Evolutionary conservation across 176 grass and related monocot genomes (phyloP).

Genomic region (Panicum miliaceum): DNA sequence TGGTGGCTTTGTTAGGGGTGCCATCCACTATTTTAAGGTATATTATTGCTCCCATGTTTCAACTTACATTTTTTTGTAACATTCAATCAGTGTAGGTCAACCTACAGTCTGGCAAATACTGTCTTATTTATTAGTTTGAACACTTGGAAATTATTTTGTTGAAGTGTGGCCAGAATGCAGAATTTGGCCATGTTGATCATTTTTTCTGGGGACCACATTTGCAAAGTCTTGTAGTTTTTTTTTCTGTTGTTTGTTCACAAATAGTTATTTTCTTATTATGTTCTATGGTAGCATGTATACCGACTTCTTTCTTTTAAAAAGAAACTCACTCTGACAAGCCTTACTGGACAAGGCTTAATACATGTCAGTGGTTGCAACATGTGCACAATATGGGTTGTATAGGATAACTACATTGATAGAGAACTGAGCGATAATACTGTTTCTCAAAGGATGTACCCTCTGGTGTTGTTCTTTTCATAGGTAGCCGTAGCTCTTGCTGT

Average conservation of each 20-base stretch:
- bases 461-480: conserved; percentile 58
- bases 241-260: background rate
- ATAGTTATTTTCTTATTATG: conserved; percentile 25
- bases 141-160: conserved; percentile 12
- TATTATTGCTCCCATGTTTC: conserved; percentile 20
- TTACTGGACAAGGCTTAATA: background rate
- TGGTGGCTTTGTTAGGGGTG: conserved; percentile 90
- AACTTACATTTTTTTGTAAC: conserved; percentile 10
- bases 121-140: conserved; percentile 17
- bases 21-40: conserved; percentile 99
- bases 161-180: background rate
- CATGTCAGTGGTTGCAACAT: conserved; percentile 11
- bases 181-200: conserved; percentile 7
- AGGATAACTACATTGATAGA: background rate
- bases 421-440: background rate
- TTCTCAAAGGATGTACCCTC: conserved; percentile 32
- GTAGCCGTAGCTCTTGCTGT: conserved; percentile 97
- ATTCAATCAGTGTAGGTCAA: conserved; percentile 24
- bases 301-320: conserved; percentile 1
- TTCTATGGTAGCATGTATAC: conserved; percentile 16
- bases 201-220: conserved; percentile 7
- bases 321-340: background rate
- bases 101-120: conserved; percentile 6
- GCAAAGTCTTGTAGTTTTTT: conserved; percentile 24
- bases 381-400: background rate